These are phyloP conservation scores for Desmodesmus armatus DNA, from an alignment of 139 green algal species.

Conservation along the genomic window DNA sequence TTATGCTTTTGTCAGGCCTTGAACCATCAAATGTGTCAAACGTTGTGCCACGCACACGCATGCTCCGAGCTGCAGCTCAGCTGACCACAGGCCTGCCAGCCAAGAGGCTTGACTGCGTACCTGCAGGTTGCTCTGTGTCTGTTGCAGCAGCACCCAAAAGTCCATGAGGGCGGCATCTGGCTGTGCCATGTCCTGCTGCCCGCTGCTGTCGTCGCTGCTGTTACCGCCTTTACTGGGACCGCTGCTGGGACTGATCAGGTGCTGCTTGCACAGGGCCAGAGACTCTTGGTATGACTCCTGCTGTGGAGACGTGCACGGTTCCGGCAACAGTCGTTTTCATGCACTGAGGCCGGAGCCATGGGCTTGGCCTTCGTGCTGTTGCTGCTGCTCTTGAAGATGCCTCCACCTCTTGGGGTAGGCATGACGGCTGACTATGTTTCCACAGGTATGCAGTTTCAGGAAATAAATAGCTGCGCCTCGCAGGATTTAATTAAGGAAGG, in stretches of 20 bases:
- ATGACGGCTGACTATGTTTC: too few species aligned
- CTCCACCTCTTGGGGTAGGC: too few species aligned
- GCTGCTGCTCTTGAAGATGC: not conserved
- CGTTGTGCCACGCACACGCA: not conserved
- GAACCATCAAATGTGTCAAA: not conserved
- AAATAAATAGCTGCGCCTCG: too few species aligned
- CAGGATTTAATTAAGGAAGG: too few species aligned
- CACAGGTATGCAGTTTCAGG: too few species aligned
- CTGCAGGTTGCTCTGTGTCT: constrained; percentile 38
- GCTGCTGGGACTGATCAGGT: too few species aligned
- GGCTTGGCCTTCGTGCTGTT: not conserved
- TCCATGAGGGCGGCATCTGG: constrained; percentile 10
- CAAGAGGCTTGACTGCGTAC: not conserved
- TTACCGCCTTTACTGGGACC: not conserved
- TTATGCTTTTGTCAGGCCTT: not conserved
- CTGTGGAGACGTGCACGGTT: too few species aligned
- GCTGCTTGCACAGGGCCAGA: too few species aligned
- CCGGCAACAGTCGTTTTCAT: too few species aligned
- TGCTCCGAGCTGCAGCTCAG: not conserved
- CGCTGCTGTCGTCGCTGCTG: not conserved
- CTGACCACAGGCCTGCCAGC: too few species aligned
- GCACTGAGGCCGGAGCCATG: not conserved
- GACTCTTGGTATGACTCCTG: too few species aligned
- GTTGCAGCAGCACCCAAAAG: constrained; percentile 40
- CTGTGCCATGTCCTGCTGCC: not conserved